Evolutionary conservation across 176 grass and related monocot species (phyloP), one percentile per base, ranked within the genome.

Genomic region (Tuctoria greenei): DNA sequence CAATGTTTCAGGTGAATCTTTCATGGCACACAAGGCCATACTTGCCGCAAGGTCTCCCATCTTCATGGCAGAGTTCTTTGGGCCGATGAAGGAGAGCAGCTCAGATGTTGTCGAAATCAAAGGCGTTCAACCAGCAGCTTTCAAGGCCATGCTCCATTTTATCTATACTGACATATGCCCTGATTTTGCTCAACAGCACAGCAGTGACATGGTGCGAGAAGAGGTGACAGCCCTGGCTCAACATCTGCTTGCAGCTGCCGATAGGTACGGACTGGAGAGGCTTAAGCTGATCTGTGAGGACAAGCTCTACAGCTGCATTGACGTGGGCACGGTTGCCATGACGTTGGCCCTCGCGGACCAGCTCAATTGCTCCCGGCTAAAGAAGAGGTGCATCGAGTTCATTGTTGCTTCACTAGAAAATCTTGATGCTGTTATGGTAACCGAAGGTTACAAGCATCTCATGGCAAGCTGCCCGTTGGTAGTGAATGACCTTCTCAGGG

Each of bases 81-180:
- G 72, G 4, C 15, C 31, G 14, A 76, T 83, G 77, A 79, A 60
- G 50, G 77, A 79, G 65, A 79, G 77, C 14, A 36, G 39, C 39
- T 79, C 39, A 9, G 39, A 6, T 12, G 41, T 28, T 9, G 71
- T 82, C 0, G 71, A 82, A 20, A 46, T 82, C 61, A 67, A 75
- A 20, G 61, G n/a, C 51, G 65, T 82, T 9, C 39, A 46, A 12
- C 49, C 63, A 10, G 25, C 50, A 9, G 72, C 34, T 38, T 82
- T 60, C 50, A 82, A 39, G 61, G 61, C 71, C 40, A 82, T 82
- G 71, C 51, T 82, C 21, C 66, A 75, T 37, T 82, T 82, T 54
- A 83, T 76, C 21, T 83, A 83, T 64, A 83, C 64, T 0, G 62
- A 57, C 34, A 75, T 28, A 12, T 37, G 37, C 17, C 81, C 64